Percentiles rank a stretch among this genome's conserved stretches.
phyloP scores from a whole-genome alignment of 306 rosid species.

The Canavalia ensiformis region DNA sequence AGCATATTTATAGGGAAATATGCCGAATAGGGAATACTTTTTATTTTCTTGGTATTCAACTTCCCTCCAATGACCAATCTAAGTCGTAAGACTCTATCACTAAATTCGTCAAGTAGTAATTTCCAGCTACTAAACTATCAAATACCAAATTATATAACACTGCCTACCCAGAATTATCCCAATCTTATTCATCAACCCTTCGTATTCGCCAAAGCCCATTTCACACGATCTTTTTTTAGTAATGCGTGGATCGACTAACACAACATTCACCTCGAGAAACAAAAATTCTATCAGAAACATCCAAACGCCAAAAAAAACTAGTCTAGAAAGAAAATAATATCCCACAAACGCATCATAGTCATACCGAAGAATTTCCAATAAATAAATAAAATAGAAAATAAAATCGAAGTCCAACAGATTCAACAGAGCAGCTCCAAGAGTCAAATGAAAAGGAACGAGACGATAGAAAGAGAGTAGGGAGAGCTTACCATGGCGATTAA shows the following conservation, averaged over 20 bases:
- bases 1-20: background rate
- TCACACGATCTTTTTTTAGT: slow-evolving; percentile 25
- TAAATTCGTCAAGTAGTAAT: slow-evolving; percentile 16
- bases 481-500: slow-evolving; percentile 84
- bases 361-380: background rate
- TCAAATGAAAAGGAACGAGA: slow-evolving; percentile 56
- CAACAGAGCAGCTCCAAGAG: slow-evolving; percentile 61
- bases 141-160: slow-evolving; percentile 24
- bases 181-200: slow-evolving; percentile 37
- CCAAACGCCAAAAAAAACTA: slow-evolving; percentile 8
- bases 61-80: slow-evolving; percentile 32
- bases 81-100: background rate
- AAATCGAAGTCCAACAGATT: slow-evolving; percentile 57
- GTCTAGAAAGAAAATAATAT: slow-evolving; percentile 27
- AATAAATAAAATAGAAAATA: background rate
- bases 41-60: slow-evolving; percentile 13
- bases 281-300: slow-evolving; percentile 24
- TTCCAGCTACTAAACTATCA: slow-evolving; percentile 26
- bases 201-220: slow-evolving; percentile 34
- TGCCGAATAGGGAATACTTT: background rate
- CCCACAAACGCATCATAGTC: background rate
- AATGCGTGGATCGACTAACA: slow-evolving; percentile 47
- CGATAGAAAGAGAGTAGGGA: slow-evolving; percentile 14
- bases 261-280: slow-evolving; percentile 15
- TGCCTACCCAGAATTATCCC: slow-evolving; percentile 31